Base-by-base conservation (phyloP, 805 yeast species). In the Zygosaccharomyces bisporus region DNA sequence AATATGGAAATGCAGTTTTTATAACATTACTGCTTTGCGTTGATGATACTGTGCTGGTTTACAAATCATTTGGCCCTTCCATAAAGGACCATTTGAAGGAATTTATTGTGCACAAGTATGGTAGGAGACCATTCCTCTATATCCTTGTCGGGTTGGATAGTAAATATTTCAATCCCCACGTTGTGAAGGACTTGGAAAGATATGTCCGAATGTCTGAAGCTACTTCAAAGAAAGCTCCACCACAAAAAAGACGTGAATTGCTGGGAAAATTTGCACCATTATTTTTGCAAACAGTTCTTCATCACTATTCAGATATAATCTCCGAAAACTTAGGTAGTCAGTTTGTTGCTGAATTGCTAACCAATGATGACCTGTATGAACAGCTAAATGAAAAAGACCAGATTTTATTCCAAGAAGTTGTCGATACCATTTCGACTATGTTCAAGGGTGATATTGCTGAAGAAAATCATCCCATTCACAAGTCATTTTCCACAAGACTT, bases 91-190 rank as follows among this genome's bases (percentile, higher is more conserved):
- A 76, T 46, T 70, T 76, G 21, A 78, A 74, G 24, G 79, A 76
- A 27, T 67, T 87, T 18, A 69, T 85, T 20, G 69, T 72, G 41
- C 83, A 84, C 53, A 88, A 89, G 63, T 85, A 75, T 57, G 88
- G 90, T 25, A 78, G 99, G 70, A 80, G 96, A 66, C 96, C 97
- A 34, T 80, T 89, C 60, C 68, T 91, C 45, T 90, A 87, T 64
- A 70, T 91, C 45, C 71, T 90, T 49, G 74, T 80, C 44, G 96
- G 95, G 3, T 72, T 83, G 48, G 86, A 83, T 57, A 86, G 88
- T 32, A 83, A 84, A 61, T 90, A 81, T 63, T 91, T 91, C 67
- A 76, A 86, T 16, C 95, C 95, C 41, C 54, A 62, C n/a, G 74
- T 75, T 33, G 74, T 80, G 60, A 79, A 78, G 44, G 82, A 81